A percentile compares a stretch with the other conserved stretches of the same genome.
phyloP scores from a whole-genome alignment of 2,329 filamentous ascomycete species.

The Ophidiomyces ophidiicola region DNA sequence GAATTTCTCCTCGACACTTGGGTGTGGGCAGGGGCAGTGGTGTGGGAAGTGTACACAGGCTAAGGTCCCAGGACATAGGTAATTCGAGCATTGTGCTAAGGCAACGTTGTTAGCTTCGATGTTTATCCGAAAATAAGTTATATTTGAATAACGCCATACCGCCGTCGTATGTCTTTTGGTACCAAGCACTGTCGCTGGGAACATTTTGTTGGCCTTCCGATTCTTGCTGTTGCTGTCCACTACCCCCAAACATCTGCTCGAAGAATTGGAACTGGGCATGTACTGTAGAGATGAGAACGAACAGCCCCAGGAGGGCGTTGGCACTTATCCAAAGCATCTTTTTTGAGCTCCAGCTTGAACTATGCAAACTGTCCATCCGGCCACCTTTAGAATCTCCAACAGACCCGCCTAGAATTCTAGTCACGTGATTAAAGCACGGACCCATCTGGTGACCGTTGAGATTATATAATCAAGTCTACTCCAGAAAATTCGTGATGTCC shows the following conservation, averaged over 20 bases:
- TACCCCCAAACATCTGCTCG: slow-evolving; percentile 83
- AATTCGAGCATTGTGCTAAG: slow-evolving; percentile 75
- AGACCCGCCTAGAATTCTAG: background rate
- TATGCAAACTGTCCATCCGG: background rate
- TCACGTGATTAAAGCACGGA: too few relatives aligned
- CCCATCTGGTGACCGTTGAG: background rate
- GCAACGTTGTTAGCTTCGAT: slow-evolving; percentile 2
- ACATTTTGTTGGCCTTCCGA: slow-evolving; percentile 61
- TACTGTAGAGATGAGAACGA: slow-evolving; percentile 48
- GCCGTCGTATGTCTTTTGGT: slow-evolving; percentile 41
- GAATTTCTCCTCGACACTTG: slow-evolving; percentile 63
- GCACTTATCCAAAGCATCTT: background rate
- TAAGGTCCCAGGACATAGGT: slow-evolving; percentile 86
- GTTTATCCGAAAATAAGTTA: background rate
- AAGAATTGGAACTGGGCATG: slow-evolving; percentile 92
- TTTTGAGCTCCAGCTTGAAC: background rate
- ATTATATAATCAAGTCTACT: too few relatives aligned
- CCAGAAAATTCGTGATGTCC: too few relatives aligned
- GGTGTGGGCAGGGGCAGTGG: slow-evolving; percentile 87
- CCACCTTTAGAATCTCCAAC: too few relatives aligned
- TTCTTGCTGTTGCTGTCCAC: slow-evolving; percentile 43
- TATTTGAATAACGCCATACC: slow-evolving; percentile 11
- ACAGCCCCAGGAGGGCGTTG: slow-evolving; percentile 31
- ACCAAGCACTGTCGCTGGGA: slow-evolving; percentile 70
- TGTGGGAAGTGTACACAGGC: slow-evolving; percentile 94